A percentile compares a stretch with the other conserved stretches of the same genome.
These are phyloP conservation scores for Didymella exigua DNA, from an alignment of 2,329 filamentous ascomycete species.

Conservation along the genomic window DNA sequence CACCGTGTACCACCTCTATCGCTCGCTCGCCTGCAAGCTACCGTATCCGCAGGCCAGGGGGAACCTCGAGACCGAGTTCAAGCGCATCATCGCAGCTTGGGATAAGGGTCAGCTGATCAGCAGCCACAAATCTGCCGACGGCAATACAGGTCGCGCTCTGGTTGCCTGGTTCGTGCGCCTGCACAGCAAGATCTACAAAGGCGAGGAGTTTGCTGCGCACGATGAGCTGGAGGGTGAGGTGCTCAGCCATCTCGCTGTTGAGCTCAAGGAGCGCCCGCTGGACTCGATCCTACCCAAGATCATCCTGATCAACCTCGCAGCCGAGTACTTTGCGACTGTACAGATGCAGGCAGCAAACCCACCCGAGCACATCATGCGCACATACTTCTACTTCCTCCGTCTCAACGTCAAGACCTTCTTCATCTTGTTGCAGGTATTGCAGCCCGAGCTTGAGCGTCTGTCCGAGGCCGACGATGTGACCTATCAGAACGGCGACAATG, in stretches of 20 bases:
- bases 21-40: slow-evolving; percentile 74
- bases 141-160: slow-evolving; percentile 67
- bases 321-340: slow-evolving; percentile 72
- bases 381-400: slow-evolving; percentile 68
- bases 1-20: slow-evolving; percentile 87
- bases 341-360: slow-evolving; percentile 56
- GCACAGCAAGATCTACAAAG: slow-evolving; percentile 83
- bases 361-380: slow-evolving; percentile 45
- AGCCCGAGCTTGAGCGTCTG: slow-evolving; percentile 69
- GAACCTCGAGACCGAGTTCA: slow-evolving; percentile 83
- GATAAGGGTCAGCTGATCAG: slow-evolving; percentile 59
- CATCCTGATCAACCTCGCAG: slow-evolving; percentile 82
- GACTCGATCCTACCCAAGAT: slow-evolving; percentile 75
- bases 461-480: slow-evolving; percentile 56
- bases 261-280: slow-evolving; percentile 71
- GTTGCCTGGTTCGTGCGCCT: slow-evolving; percentile 83
- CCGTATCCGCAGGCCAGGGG: slow-evolving; percentile 75
- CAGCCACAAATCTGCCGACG: slow-evolving; percentile 46
- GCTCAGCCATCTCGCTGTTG: slow-evolving; percentile 74
- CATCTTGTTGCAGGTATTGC: slow-evolving; percentile 71
- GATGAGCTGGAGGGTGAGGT: slow-evolving; percentile 86
- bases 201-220: slow-evolving; percentile 73
- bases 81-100: slow-evolving; percentile 65
- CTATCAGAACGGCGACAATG: slow-evolving; percentile 42
- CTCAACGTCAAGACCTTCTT: slow-evolving; percentile 81